Evolutionary conservation across 1,139 yeast species (phyloP).

Genomic region (Suhomyces choctaworum): DNA sequence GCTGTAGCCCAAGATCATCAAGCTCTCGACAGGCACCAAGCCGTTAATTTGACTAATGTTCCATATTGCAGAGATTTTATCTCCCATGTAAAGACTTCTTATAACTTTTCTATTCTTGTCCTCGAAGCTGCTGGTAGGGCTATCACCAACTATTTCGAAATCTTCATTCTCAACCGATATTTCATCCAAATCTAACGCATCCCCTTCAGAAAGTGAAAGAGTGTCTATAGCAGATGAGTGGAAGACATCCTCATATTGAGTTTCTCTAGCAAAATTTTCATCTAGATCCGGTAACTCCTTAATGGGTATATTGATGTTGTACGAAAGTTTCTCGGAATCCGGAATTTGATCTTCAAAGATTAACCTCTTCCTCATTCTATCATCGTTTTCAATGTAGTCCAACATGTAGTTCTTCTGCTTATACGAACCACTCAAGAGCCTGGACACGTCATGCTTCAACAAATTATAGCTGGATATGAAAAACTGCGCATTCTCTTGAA

Average conservation of each 20-base stretch:
- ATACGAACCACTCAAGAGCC: conserved; percentile 31
- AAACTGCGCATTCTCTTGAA: conserved; percentile 57
- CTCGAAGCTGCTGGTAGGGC: conserved; percentile 37
- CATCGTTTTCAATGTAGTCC: conserved; percentile 67
- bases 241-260: conserved; percentile 9
- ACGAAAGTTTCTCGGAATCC: conserved; percentile 44
- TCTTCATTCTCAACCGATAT: conserved; percentile 30
- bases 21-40: conserved; percentile 68
- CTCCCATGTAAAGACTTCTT: conserved; percentile 68
- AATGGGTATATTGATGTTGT: conserved; percentile 42
- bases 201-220: conserved; percentile 25
- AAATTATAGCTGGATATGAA: conserved; percentile 49
- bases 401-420: conserved; percentile 41
- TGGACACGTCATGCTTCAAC: conserved; percentile 42
- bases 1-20: conserved; percentile 63
- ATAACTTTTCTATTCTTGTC: conserved; percentile 75
- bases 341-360: conserved; percentile 52
- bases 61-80: conserved; percentile 67
- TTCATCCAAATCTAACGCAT: conserved; percentile 12
- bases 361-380: conserved; percentile 61
- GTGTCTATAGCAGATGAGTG: conserved; percentile 26
- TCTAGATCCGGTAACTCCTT: conserved; percentile 22
- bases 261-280: conserved; percentile 1
- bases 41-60: conserved; percentile 76
- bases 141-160: conserved; percentile 49